Percentiles rank a stretch among this genome's conserved stretches.
These are phyloP conservation scores for Vachellia pachyceras DNA, from an alignment of 306 rosid genomes.

Conservation along the genomic window DNA sequence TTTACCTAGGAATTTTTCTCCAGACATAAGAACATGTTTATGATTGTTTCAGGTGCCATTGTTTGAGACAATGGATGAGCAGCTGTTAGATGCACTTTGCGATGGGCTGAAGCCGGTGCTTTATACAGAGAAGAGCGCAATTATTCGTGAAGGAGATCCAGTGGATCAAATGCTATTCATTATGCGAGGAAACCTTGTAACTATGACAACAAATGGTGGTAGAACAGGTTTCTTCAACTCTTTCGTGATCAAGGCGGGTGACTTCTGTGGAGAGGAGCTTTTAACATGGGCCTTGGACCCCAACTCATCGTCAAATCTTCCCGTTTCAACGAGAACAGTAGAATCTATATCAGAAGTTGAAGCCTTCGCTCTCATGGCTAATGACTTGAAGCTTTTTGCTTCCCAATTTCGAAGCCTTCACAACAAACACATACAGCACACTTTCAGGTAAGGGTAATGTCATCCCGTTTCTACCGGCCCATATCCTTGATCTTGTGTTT, in stretches of 20 bases:
- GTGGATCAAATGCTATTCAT: constrained; percentile 31
- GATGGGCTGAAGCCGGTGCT: not conserved
- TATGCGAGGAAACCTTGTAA: not conserved
- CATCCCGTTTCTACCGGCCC: not conserved
- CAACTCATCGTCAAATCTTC: not conserved
- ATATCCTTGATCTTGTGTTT: not conserved
- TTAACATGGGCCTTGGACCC: not conserved
- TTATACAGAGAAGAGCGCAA: not conserved
- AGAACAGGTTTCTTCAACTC: not conserved
- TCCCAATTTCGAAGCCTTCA: not conserved
- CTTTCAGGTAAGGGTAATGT: constrained; percentile 66
- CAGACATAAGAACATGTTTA: not conserved
- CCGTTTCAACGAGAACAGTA: not conserved
- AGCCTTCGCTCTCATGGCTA: not conserved
- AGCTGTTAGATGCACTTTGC: not conserved
- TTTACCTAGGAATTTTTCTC: too few relatives aligned
- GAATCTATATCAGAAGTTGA: not conserved
- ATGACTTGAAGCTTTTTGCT: not conserved
- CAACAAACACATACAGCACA: constrained; percentile 62
- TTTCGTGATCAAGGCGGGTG: not conserved
- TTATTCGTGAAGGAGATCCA: not conserved
- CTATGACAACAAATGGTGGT: not conserved
- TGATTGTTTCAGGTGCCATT: not conserved
- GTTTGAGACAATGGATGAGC: not conserved
- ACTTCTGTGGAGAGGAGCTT: constrained; percentile 68